Base-by-base conservation (phyloP, 495 filamentous ascomycete genomes). In the Podospora sp. region DNA sequence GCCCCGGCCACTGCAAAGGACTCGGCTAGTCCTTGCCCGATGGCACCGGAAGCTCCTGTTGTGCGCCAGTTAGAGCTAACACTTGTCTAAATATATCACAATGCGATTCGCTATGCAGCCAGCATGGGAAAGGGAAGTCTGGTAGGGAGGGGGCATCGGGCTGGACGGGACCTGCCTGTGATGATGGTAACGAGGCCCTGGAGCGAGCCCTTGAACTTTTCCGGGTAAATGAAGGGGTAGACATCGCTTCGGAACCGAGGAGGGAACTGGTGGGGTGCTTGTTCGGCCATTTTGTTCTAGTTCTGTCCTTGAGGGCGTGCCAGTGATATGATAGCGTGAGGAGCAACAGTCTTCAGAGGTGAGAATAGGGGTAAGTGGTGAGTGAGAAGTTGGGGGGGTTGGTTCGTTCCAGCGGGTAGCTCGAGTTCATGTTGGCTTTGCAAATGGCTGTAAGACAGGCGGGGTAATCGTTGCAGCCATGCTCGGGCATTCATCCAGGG, bases 1-100 rank as follows among this genome's bases (percentile, higher is more conserved):
- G 73, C 69, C 14, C 76, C 75, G 0, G 74, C 74, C n/a, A 76
- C 73, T 33, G 74, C 73, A n/a, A 78, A 78, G 16, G 67, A 74
- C 57, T 78, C 76, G 18, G 76, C 76, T 11, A 77, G 72, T 6
- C 63, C 69, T 40, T 69, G 61, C 11, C 76, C 76, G 14, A 78
- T 75, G 7, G 70, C 68, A 2, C 74, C 76, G 0, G 75, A 68
- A 6, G 76, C 69, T 5, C 76, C 75, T 76, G 24, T 12, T 46
- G 40, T 46, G 2, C 12, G 40, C 14, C 40, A 46, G 40, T 18
- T 11, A 46, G 5, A 46, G 40, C 40, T 14, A 4, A 46, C n/a
- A n/a, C n/a, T 14, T 18, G 5, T 46, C 40, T 46, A 46, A 6
- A 46, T 6, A 46, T 46, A 46, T 46, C 40, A 46, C 16, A 8